Percentiles rank a stretch among this genome's conserved stretches.
Evolutionary conservation across 2,329 filamentous ascomycete genomes (phyloP).

Genomic region (Fusarium transvaalense): DNA sequence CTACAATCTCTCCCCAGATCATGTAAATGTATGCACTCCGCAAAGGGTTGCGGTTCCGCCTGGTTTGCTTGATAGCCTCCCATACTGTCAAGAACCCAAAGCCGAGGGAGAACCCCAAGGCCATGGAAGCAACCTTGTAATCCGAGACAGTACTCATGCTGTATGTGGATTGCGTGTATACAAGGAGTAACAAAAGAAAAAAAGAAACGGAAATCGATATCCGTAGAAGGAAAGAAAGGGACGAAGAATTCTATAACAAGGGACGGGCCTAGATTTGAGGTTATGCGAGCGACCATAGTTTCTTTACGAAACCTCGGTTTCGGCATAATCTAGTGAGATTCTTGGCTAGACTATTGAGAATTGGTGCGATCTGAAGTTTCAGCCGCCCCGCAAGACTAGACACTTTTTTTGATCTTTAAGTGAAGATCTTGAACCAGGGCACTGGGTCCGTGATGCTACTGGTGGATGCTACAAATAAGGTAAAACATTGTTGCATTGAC

Average conservation of each 20-base stretch:
- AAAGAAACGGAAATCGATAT: background rate
- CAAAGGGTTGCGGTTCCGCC: slow-evolving; percentile 52
- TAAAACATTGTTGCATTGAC: no score
- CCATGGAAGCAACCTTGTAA: slow-evolving; percentile 49
- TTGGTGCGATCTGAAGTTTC: background rate
- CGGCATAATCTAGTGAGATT: background rate
- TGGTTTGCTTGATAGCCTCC: slow-evolving; percentile 58
- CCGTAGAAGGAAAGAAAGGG: background rate
- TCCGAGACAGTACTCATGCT: background rate
- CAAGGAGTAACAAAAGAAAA: background rate
- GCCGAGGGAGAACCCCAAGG: slow-evolving; percentile 54
- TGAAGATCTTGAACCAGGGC: background rate
- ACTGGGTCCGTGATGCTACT: background rate
- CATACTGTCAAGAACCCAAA: slow-evolving; percentile 57
- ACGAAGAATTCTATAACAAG: background rate
- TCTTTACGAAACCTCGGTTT: background rate
- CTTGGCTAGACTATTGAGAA: background rate
- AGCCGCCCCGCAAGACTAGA: background rate
- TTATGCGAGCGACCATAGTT: background rate
- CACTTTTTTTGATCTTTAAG: background rate
- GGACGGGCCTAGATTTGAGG: background rate
- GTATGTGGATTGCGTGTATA: background rate
- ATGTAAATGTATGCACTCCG: slow-evolving; percentile 58
- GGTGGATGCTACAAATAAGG: no score
- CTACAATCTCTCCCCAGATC: slow-evolving; percentile 60